Evolutionary conservation across 2,329 filamentous ascomycete genomes (phyloP), one percentile per base, ranked within the genome.

Genomic region (Phaeomoniella chlamydospora): DNA sequence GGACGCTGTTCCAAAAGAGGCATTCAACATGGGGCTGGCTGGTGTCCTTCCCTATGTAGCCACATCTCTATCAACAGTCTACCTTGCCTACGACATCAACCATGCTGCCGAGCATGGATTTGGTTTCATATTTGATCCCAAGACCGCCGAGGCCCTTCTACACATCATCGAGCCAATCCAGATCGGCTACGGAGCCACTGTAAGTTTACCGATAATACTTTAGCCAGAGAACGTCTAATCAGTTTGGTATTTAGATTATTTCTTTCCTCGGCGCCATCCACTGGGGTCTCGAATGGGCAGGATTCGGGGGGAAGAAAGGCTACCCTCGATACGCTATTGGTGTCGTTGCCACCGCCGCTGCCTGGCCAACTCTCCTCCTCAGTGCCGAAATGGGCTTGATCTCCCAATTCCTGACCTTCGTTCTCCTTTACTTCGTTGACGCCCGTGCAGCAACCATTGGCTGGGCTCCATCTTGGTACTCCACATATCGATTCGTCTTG

Each of bases 231-330:
- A 13, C 33, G 36, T 26, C 39, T 44, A n/a, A 18, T 16, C 16
- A 14, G 33, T n/a, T 29, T n/a, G 19, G 12, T 32, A 41, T 4
- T 17, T 43, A 80, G 76, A 90, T 94, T 49, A 81, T 94, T 48
- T 93, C 86, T 17, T 94, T 94, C 67, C 72, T 94, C 2, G 88
- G 88, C 31, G 87, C 87, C 19, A 77, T 94, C 49, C 88, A 94
- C 59, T 94, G 88, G 81, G 87, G 87, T 38, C 68, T 94, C 13
- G 86, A 94, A 59, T 92, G 79, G 56, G 81, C 81, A 35, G 64
- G 79, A 61, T 77, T 68, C 55, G 62, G 77, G 57, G 58, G 72
- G 51, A 49, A 70, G 42, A 77, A 81, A 39, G 80, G 83, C 36
- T 83, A 80, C 48, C 75, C 74, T 48, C 80, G 87, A 43, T 94